These are phyloP conservation scores for Penicillium sp. DNA, from an alignment of 2,329 filamentous ascomycete genomes.

Conservation along the genomic window DNA sequence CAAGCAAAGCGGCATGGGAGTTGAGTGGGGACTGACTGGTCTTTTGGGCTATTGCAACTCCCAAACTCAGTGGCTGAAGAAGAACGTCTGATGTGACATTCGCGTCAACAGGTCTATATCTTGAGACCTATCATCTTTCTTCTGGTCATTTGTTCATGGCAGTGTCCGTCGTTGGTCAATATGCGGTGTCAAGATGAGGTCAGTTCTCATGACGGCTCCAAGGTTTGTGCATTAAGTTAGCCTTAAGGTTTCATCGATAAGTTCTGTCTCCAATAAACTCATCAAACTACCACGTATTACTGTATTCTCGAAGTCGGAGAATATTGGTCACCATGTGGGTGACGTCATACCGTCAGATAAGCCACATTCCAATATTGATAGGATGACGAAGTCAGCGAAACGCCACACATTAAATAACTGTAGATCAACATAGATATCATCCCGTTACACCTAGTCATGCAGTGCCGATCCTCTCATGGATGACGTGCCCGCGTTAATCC, in stretches of 20 bases:
- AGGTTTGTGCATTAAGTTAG: neutral
- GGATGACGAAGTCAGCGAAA: neutral
- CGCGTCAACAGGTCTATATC: too few relatives aligned
- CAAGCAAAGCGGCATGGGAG: constrained; percentile 54
- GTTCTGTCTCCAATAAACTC: neutral
- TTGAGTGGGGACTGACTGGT: constrained; percentile 48
- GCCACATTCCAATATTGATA: neutral
- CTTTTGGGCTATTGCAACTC: constrained; percentile 44
- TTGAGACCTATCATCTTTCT: neutral
- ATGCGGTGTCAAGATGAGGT: neutral
- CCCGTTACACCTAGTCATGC: neutral
- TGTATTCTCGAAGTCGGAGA: neutral
- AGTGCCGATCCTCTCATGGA: constrained; percentile 17
- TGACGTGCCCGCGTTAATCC: constrained; percentile 19
- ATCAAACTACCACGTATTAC: neutral
- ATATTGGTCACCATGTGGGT: neutral
- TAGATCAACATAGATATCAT: neutral
- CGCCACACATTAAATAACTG: neutral
- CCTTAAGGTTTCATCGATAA: neutral
- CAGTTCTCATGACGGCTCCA: neutral
- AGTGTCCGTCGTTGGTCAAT: neutral
- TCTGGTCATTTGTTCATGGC: neutral
- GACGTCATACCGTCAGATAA: neutral
- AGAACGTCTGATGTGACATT: neutral
- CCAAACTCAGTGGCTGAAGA: constrained; percentile 36